Percentiles rank a stretch among this genome's conserved stretches.
Evolutionary conservation across 441 rosid species (phyloP).

Genomic region (Pelargonium myrrhifolium): DNA sequence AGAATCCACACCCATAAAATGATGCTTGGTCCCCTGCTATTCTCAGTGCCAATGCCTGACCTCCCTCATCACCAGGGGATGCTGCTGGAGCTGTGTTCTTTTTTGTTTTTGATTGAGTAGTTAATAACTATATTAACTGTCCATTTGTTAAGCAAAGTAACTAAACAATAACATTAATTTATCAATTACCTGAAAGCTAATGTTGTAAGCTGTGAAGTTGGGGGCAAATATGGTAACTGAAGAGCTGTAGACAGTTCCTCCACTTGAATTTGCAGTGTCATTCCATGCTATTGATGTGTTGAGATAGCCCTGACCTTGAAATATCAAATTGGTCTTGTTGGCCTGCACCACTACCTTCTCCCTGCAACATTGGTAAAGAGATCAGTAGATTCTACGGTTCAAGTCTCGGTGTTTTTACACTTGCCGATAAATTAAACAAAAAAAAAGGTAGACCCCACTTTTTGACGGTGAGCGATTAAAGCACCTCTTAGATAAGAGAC

Average conservation of each 20-base stretch:
- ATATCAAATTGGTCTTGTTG: constrained; percentile 58
- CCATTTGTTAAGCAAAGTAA: no score
- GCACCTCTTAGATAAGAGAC: no score
- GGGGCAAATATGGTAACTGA: constrained; percentile 52
- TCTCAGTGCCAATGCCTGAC: constrained; percentile 70
- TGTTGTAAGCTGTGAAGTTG: constrained; percentile 63
- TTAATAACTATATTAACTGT: background rate
- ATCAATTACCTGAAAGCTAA: constrained; percentile 69
- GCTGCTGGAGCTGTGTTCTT: constrained; percentile 67
- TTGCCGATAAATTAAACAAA: no score
- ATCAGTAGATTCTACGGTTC: no score
- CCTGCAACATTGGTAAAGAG: constrained; percentile 1
- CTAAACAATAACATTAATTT: no score
- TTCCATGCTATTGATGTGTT: constrained; percentile 65
- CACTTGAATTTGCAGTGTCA: constrained; percentile 65
- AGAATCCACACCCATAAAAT: constrained; percentile 72
- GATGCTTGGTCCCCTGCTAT: constrained; percentile 66
- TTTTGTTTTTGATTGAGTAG: background rate
- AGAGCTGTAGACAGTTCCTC: constrained; percentile 52
- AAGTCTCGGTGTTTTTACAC: no score
- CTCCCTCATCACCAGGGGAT: constrained; percentile 62
- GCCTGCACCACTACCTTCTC: constrained; percentile 43
- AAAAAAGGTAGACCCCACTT: no score
- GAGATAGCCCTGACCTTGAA: constrained; percentile 63
- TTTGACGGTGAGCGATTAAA: no score